Evolutionary conservation across 2,329 filamentous ascomycete species (phyloP).

Genomic region (Dryadomyces sulphureus): DNA sequence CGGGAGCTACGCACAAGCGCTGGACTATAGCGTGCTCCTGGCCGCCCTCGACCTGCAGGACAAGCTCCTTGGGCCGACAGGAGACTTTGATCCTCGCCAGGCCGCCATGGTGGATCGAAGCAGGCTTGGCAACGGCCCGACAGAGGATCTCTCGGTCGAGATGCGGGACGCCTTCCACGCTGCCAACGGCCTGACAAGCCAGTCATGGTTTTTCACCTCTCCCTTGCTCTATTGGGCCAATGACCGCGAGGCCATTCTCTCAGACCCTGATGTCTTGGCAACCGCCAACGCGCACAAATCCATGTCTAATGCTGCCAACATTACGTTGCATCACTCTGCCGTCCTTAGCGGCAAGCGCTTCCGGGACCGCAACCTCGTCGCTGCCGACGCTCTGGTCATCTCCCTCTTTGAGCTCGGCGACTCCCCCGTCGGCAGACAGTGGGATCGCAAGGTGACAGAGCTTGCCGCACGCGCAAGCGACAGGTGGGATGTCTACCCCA

Average conservation of each 20-base stretch:
- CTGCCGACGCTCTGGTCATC: constrained; percentile 65
- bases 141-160: constrained; percentile 22
- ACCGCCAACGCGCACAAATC: constrained; percentile 55
- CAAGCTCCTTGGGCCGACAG: constrained; percentile 46
- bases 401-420: constrained; percentile 56
- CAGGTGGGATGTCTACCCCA: constrained; percentile 52
- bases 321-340: constrained; percentile 62
- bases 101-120: background rate
- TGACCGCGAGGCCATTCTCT: constrained; percentile 39
- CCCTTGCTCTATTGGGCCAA: constrained; percentile 70
- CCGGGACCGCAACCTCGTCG: constrained; percentile 48
- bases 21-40: constrained; percentile 49
- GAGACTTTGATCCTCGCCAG: constrained; percentile 36
- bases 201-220: constrained; percentile 70
- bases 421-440: constrained; percentile 47
- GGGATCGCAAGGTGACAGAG: constrained; percentile 43
- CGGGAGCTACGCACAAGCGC: constrained; percentile 64
- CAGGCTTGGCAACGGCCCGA: constrained; percentile 13
- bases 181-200: constrained; percentile 42
- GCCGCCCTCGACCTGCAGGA: constrained; percentile 58
- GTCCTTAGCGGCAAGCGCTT: constrained; percentile 74
- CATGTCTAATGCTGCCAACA: constrained; percentile 52
- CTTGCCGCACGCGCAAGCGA: constrained; percentile 33
- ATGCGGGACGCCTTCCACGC: constrained; percentile 43
- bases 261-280: constrained; percentile 46